phyloP scores from a whole-genome alignment of 2,329 filamentous ascomycete species.

The Curvularia lunata region DNA sequence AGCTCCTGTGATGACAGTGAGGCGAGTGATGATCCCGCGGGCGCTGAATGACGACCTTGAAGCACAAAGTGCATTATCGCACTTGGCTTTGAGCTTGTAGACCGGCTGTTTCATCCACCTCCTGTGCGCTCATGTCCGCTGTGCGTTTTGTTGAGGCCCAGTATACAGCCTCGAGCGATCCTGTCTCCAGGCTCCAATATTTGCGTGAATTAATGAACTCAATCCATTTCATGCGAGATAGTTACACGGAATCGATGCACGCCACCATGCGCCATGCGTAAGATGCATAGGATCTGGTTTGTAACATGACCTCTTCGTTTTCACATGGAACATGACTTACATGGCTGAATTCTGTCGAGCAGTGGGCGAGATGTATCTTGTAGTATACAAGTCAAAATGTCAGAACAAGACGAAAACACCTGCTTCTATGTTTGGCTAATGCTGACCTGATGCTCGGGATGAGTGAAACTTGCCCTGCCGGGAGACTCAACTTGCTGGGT shows the following conservation, averaged over 20 bases:
- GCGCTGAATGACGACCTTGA: no score
- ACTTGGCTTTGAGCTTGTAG: not conserved
- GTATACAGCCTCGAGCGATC: not conserved
- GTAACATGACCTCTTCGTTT: not conserved
- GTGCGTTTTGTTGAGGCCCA: not conserved
- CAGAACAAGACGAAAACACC: not conserved
- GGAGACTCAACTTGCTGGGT: no score
- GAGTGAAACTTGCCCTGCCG: not conserved
- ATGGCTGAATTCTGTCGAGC: not conserved
- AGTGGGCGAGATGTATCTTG: not conserved
- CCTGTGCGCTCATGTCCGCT: not conserved
- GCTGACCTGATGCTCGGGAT: not conserved
- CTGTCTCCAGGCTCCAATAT: not conserved
- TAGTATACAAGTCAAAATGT: not conserved
- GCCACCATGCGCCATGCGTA: not conserved
- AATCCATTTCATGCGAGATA: not conserved
- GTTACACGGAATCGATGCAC: not conserved
- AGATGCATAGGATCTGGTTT: not conserved
- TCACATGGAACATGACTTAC: not conserved
- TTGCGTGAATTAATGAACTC: not conserved
- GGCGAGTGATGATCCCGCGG: no score
- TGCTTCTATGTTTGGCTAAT: not conserved
- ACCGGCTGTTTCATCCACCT: not conserved
- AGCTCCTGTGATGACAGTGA: not conserved
- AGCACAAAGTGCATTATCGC: not conserved